These are phyloP conservation scores for carrot (Daucus carota) DNA, from an alignment of 129 eudicot species.

Conservation along the genomic window DH1_v3.0 NC_030383.2:56801501-56802000, in stretches of 20 bases:
- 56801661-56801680: no score
- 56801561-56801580: neutral
- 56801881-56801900: neutral
- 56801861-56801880: neutral
- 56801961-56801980: neutral
- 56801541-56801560: neutral
- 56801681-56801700: neutral
- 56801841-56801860: neutral
- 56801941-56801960: neutral
- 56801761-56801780: no score
- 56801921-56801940: slow-evolving; percentile 10
- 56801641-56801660: neutral
- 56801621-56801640: neutral
- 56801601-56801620: neutral
- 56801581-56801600: neutral
- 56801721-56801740: neutral
- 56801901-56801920: slow-evolving; percentile 2
- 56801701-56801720: neutral
- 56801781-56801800: no score
- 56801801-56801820: no score
- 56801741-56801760: neutral
- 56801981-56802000: neutral
- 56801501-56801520: neutral
- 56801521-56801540: neutral
- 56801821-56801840: neutral